Percentiles rank a stretch among this genome's conserved stretches.
Conservation (phyloP, 768 basidiomycete species). For the Agrocybe chaxingu region DNA sequence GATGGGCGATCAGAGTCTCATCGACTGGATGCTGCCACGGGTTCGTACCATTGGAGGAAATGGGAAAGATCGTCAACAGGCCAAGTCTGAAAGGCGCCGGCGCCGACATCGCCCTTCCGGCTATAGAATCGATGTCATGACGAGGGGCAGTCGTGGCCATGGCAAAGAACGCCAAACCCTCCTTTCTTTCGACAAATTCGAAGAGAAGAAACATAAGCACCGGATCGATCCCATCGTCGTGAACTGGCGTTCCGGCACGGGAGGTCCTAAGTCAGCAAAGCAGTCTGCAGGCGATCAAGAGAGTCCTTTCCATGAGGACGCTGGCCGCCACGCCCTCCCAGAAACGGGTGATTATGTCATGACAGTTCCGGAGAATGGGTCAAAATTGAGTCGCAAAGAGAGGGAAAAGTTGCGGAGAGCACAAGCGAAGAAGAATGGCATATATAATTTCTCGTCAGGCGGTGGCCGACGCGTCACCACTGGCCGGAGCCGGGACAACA, state of each 20-base stretch:
- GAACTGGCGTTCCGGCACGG: too few species aligned
- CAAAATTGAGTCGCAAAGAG: constrained; percentile 17
- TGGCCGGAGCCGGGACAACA: constrained; percentile 27
- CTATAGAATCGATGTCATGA: constrained; percentile 34
- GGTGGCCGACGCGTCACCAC: constrained; percentile 34
- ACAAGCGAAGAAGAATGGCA: constrained; percentile 23
- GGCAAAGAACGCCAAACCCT: constrained; percentile 34
- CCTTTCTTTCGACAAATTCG: constrained; percentile 28
- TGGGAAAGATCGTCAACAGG: constrained; percentile 1
- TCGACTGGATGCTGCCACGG: constrained; percentile 67
- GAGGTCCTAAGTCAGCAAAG: background rate
- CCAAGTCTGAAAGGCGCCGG: background rate
- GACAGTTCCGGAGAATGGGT: too few species aligned
- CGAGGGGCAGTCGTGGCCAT: constrained; percentile 31
- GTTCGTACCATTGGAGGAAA: constrained; percentile 26
- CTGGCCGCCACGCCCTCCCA: too few species aligned
- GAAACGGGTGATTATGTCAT: too few species aligned
- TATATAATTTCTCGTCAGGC: constrained; percentile 37
- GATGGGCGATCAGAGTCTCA: constrained; percentile 41
- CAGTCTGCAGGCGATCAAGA: constrained; percentile 10
- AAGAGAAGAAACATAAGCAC: constrained; percentile 7
- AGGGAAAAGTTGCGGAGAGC: constrained; percentile 26
- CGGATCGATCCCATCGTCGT: too few species aligned
- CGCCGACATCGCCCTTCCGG: constrained; percentile 7
- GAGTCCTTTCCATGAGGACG: too few species aligned